These are phyloP conservation scores for Solanum aculeatissimum DNA, from an alignment of 305 asterid species.

Conservation along the genomic window DNA sequence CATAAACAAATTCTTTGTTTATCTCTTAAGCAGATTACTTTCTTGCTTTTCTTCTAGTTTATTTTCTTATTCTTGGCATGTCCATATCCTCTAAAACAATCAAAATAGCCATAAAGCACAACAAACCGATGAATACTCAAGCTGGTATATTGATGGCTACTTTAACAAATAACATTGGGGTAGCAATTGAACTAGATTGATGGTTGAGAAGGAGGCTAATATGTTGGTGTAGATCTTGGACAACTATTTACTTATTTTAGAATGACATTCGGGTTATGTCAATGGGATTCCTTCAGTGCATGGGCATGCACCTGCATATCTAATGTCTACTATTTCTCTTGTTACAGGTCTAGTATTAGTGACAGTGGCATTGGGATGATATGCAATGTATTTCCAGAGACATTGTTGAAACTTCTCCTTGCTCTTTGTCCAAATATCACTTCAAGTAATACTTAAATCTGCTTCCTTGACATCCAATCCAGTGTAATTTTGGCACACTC, in stretches of 20 bases:
- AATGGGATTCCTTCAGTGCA: not conserved
- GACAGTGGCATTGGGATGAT: constrained; percentile 96
- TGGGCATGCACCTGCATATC: not conserved
- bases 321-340: not conserved
- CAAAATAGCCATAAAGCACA: not conserved
- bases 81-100: not conserved
- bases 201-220: not conserved
- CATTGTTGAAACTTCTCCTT: constrained; percentile 68
- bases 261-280: not conserved
- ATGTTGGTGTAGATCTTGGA: not conserved
- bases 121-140: not conserved
- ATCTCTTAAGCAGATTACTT: not conserved
- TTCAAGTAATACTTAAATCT: constrained; percentile 50
- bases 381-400: constrained; percentile 82
- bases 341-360: constrained; percentile 74
- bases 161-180: not conserved
- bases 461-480: not conserved
- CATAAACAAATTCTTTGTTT: not conserved
- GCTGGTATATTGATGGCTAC: not conserved
- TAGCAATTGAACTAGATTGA: not conserved
- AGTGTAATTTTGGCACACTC: not conserved
- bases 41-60: not conserved
- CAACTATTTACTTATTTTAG: not conserved
- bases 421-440: constrained; percentile 91
- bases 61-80: not conserved